These are phyloP conservation scores for Skeletonema tropicum DNA, from an alignment of 108 stramenopile species.

Conservation along the genomic window DNA sequence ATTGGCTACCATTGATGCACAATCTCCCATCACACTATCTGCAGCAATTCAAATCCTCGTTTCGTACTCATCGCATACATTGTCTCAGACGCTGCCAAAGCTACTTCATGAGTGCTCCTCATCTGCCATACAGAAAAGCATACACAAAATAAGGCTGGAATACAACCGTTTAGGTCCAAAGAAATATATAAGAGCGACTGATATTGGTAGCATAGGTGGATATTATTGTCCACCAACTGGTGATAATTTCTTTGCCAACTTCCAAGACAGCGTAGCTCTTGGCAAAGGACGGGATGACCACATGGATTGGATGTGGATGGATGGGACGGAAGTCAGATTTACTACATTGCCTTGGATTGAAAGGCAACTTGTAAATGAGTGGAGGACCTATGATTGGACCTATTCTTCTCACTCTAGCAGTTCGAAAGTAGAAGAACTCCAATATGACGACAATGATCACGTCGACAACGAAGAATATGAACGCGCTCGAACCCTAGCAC, in stretches of 20 bases:
- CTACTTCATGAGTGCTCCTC: slow-evolving; percentile 36
- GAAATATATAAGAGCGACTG: slow-evolving; percentile 27
- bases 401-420: slow-evolving; percentile 5
- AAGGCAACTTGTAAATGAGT: slow-evolving; percentile 83
- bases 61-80: slow-evolving; percentile 14
- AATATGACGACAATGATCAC: slow-evolving; percentile 25
- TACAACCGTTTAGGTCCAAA: slow-evolving; percentile 27
- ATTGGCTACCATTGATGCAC: slow-evolving; percentile 10
- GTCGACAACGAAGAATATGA: slow-evolving; percentile 51
- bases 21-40: slow-evolving; percentile 11
- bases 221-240: slow-evolving; percentile 26
- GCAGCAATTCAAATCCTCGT: not conserved
- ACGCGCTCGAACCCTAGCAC: slow-evolving; percentile 70
- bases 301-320: slow-evolving; percentile 44
- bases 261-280: slow-evolving; percentile 1
- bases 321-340: slow-evolving; percentile 60
- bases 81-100: slow-evolving; percentile 29
- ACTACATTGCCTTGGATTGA: slow-evolving; percentile 80
- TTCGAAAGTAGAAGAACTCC: slow-evolving; percentile 24
- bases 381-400: slow-evolving; percentile 73
- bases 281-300: slow-evolving; percentile 27
- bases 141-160: slow-evolving; percentile 28
- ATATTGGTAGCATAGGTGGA: slow-evolving; percentile 32
- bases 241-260: not conserved
- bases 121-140: slow-evolving; percentile 21